Evolutionary conservation across 2,329 filamentous ascomycete species (phyloP), one percentile per base, ranked within the genome.

Genomic region (Fusarium newnesense): DNA sequence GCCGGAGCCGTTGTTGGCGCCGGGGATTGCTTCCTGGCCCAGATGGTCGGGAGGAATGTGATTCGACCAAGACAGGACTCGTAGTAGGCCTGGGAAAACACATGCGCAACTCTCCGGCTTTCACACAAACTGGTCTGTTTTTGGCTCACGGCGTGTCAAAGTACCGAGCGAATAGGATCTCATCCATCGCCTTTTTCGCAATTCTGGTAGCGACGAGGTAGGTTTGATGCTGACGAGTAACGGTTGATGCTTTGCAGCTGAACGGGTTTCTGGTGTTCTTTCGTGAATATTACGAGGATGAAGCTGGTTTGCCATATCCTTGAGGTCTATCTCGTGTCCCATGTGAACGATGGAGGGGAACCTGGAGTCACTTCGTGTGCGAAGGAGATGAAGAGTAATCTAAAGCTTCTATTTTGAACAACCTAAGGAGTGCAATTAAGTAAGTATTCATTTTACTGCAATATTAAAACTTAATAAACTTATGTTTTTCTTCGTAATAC

Each of bases 31-130:
- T 76, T 75, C 69, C 71, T 75, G 76, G 73, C 73, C 76, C 76
- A 78, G 64, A 75, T 74, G 73, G 75, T 69, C 68, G 76, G 76
- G 76, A 78, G 76, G 67, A 76, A 77, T 78, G 71, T 78, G 76
- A 78, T 78, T 78, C 76, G 76, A 74, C 72, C 53, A 64, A 57
- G 28, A 37, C 69, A 19, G 56, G 54, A 15, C 54, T 47, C 72
- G 13, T 37, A 26, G 30, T 39, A 44, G 72, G 32, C 64, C 53
- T 71, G 69, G 60, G 66, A 69, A 61, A 61, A 26, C 53, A 50
- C 50, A 63, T 63, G 65, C 60, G 60, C 63, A 70, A 53, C 67
- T 75, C 57, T 62, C 74, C 59, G 73, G 53, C 60, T 60, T 59
- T 69, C 64, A 57, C 50, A 53, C 58, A 67, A 46, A 58, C 58